Conservation (phyloP, 164 flowering plant species). For the Buxus sempervirens region DNA sequence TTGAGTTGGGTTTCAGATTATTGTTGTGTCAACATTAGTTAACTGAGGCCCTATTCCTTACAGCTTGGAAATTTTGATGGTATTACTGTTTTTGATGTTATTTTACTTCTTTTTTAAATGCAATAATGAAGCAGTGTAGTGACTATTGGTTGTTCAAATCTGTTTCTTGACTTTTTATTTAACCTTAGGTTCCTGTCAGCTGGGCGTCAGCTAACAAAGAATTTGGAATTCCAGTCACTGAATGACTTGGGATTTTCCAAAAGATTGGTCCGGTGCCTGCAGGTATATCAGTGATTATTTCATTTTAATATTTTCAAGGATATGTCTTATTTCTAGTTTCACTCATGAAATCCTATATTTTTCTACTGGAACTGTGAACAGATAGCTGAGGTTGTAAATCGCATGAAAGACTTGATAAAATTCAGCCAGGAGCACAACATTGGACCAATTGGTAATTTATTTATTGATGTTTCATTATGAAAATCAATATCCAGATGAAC, state of each 20-base stretch:
- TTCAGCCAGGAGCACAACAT: constrained; percentile 61
- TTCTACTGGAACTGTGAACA: constrained; percentile 25
- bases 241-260: constrained; percentile 97
- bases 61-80: too few species aligned
- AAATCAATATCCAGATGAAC: neutral
- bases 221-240: constrained; percentile 78
- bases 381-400: constrained; percentile 94
- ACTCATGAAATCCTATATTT: constrained; percentile 1
- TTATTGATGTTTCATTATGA: neutral
- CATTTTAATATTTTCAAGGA: neutral
- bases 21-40: too few species aligned
- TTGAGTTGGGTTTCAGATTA: too few species aligned
- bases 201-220: constrained; percentile 81
- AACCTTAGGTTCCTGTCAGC: constrained; percentile 71
- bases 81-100: too few species aligned
- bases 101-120: too few species aligned
- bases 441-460: constrained; percentile 78
- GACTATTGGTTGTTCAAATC: too few species aligned
- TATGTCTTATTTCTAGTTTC: neutral
- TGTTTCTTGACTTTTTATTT: neutral
- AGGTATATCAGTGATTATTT: constrained; percentile 42
- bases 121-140: too few species aligned
- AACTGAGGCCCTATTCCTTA: too few species aligned
- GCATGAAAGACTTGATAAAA: constrained; percentile 91
- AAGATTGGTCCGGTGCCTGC: constrained; percentile 92